These are phyloP conservation scores for Pseudoperonospora humuli DNA, from an alignment of 352 stramenopile genomes.

Conservation along the genomic window DNA sequence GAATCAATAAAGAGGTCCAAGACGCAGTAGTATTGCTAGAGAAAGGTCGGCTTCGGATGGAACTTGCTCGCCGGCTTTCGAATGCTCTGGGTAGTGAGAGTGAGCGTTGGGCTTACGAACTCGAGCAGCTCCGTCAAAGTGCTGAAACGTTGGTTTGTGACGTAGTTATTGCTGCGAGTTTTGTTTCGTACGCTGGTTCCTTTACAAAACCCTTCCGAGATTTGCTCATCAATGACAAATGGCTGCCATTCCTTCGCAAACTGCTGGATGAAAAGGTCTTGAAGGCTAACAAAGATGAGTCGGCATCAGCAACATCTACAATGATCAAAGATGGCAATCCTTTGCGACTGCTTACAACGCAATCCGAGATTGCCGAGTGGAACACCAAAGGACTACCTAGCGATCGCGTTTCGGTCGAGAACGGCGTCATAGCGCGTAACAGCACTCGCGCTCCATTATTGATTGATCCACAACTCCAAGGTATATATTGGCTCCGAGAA, in stretches of 20 bases:
- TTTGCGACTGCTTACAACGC: conserved; percentile 59
- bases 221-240: conserved; percentile 74
- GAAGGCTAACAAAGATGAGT: conserved; percentile 12
- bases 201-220: conserved; percentile 92
- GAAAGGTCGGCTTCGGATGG: conserved; percentile 80
- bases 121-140: conserved; percentile 66
- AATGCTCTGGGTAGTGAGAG: conserved; percentile 91
- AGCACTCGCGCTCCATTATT: conserved; percentile 83
- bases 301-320: conserved; percentile 6
- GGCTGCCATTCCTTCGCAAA: conserved; percentile 82
- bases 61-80: conserved; percentile 88
- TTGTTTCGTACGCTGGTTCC: conserved; percentile 90
- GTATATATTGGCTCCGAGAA: conserved; percentile 83
- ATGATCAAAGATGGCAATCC: conserved; percentile 39
- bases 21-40: conserved; percentile 86
- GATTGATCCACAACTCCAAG: conserved; percentile 88
- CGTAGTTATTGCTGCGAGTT: conserved; percentile 86
- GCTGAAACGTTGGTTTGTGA: conserved; percentile 84
- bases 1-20: conserved; percentile 85
- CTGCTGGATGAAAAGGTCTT: conserved; percentile 18
- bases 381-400: conserved; percentile 78
- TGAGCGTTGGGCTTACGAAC: conserved; percentile 82
- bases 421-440: conserved; percentile 80
- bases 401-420: conserved; percentile 87
- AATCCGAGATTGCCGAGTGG: conserved; percentile 82